A percentile compares a stretch with the other conserved stretches of the same genome.
Conservation (phyloP, 768 basidiomycete species). For the Russula dissimulans region DNA sequence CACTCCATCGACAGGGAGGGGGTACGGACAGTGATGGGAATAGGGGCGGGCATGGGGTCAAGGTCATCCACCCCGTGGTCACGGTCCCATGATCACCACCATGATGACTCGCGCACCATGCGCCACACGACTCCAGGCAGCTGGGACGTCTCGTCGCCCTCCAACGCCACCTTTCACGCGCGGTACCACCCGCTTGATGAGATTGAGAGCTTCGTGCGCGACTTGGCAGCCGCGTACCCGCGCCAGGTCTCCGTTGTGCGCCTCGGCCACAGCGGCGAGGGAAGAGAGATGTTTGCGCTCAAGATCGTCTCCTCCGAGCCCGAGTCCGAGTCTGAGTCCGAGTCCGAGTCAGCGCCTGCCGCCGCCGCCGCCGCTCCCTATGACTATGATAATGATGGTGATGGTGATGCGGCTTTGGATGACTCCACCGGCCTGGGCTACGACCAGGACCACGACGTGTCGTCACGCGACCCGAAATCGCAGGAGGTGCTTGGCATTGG, state of each 20-base stretch:
- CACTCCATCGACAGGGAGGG: constrained; percentile 20
- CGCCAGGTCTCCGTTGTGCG: constrained; percentile 36
- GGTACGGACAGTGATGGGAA: too few relatives aligned
- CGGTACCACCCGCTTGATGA: constrained; percentile 50
- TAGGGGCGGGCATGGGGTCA: too few relatives aligned
- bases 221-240: constrained; percentile 40
- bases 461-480: constrained; percentile 12
- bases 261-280: constrained; percentile 51
- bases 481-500: constrained; percentile 11
- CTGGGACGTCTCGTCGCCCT: constrained; percentile 23
- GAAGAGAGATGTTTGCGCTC: constrained; percentile 48
- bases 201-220: constrained; percentile 41
- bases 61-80: constrained; percentile 27
- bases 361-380: background rate
- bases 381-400: too few relatives aligned
- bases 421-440: too few relatives aligned
- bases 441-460: background rate
- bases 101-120: too few relatives aligned
- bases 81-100: background rate
- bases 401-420: too few relatives aligned
- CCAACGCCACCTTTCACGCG: constrained; percentile 31
- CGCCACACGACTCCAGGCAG: too few relatives aligned
- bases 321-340: too few relatives aligned
- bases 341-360: too few relatives aligned
- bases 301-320: constrained; percentile 32